These are phyloP conservation scores for Leccinum uliginosum DNA, from an alignment of 768 basidiomycete species.

Conservation along the genomic window DNA sequence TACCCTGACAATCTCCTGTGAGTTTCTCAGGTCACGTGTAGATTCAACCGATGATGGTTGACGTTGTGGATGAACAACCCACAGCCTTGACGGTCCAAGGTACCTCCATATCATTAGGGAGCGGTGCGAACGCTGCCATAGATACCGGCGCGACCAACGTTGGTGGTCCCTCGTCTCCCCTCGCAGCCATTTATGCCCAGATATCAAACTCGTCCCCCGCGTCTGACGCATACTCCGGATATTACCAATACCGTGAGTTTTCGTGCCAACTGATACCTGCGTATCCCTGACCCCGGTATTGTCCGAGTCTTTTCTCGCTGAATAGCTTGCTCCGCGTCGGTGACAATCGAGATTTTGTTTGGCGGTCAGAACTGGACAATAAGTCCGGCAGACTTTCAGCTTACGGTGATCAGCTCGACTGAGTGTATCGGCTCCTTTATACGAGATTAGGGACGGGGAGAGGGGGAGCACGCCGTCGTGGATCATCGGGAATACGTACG, in stretches of 20 bases:
- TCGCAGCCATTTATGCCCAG: constrained; percentile 41
- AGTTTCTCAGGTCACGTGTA: constrained; percentile 2
- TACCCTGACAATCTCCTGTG: constrained; percentile 36
- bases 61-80: neutral
- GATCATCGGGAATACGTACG: constrained; percentile 53
- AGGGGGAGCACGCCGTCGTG: constrained; percentile 35
- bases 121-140: constrained; percentile 40
- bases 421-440: constrained; percentile 54
- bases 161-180: constrained; percentile 41
- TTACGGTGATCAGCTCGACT: constrained; percentile 32
- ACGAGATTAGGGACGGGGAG: constrained; percentile 28
- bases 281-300: neutral
- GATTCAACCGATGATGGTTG: neutral
- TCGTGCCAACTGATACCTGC: too few relatives aligned
- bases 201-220: constrained; percentile 39
- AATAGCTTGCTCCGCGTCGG: constrained; percentile 33
- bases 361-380: constrained; percentile 46
- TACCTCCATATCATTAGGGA: constrained; percentile 15
- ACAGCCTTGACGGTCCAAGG: constrained; percentile 38
- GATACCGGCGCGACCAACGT: constrained; percentile 63
- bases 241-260: constrained; percentile 41
- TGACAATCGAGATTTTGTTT: constrained; percentile 41
- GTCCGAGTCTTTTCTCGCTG: neutral
- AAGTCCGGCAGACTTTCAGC: constrained; percentile 44
- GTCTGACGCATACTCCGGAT: constrained; percentile 38